Base-by-base conservation (phyloP, 1,284 basidiomycete genomes). In the Trametes polyzona region DNA sequence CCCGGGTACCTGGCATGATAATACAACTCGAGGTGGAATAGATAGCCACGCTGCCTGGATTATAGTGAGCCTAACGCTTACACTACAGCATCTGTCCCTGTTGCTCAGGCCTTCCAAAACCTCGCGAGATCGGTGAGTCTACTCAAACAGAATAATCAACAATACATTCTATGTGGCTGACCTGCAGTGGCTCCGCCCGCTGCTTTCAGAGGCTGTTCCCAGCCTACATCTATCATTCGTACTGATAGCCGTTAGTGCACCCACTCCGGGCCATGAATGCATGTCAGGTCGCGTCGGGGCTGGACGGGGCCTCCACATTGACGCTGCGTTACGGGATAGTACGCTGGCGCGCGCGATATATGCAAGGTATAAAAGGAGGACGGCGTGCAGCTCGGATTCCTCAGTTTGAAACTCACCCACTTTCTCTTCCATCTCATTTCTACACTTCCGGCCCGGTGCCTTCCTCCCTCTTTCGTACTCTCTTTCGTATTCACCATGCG, bases 391-490 rank as follows among this genome's bases (percentile, higher is more conserved):
- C 36, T 50, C 36, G n/a, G 11, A 1, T 51, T 49, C 47, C 27
- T 21, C 41, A 56, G 47, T 56, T 56, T 56, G 54, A 32, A 57
- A 52, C 55, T 57, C 55, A 57, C 53, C 39, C 53, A 43, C 33
- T 17, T 48, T 43, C 49, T 42, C 55, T 57, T 50, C 48, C 49
- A 52, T 52, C 33, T 37, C 55, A 57, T 12, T 47, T 47, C 46
- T 10, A n/a, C 36, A n/a, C 32, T 57, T 37, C 37, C 27, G 54
- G 61, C 58, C 61, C 41, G 61, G 61, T 63, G 61, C 61, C 61
- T 60, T 55, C 9, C 10, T 23, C 19, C 4, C 11, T 23, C 3
- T 24, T 2, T 16, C 23, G 5, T 9, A 41, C 39, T 3, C 39
- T 41, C 8, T 24, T 40, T 54, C 23, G 9, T 24, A 11, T 5